phyloP scores from a whole-genome alignment of 2,329 filamentous ascomycete species.

The Colletotrichum coccodes region DNA sequence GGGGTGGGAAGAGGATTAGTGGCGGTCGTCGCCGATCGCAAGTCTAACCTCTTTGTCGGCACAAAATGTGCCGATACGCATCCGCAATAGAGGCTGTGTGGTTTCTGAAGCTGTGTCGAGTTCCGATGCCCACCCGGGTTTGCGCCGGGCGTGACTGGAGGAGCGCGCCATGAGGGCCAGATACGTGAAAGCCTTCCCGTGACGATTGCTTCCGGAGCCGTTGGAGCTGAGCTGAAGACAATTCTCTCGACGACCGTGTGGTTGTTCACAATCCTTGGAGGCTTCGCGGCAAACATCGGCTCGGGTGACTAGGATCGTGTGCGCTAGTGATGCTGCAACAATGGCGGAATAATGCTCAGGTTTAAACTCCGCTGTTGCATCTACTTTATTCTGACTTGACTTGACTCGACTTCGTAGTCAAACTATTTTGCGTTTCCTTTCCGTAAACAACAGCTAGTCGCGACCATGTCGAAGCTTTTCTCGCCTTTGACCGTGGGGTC shows the following conservation, averaged over 20 bases:
- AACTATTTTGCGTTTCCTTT: background rate
- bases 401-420: background rate
- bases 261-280: background rate
- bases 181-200: background rate
- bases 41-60: constrained; percentile 23
- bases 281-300: background rate
- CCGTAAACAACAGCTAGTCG: too few species aligned
- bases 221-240: background rate
- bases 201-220: too few species aligned
- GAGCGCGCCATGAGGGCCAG: background rate
- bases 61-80: constrained; percentile 31
- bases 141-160: background rate
- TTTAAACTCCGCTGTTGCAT: background rate
- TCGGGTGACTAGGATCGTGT: background rate
- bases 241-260: too few species aligned
- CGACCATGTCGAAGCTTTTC: constrained; percentile 33
- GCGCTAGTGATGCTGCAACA: background rate
- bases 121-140: background rate
- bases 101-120: background rate
- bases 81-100: background rate
- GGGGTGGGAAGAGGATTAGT: constrained; percentile 7
- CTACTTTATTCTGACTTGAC: background rate
- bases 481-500: constrained; percentile 32
- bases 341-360: background rate
- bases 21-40: constrained; percentile 14